Evolutionary conservation across 2,329 filamentous ascomycete genomes (phyloP).

Genomic region (Colletotrichum sp.): DNA sequence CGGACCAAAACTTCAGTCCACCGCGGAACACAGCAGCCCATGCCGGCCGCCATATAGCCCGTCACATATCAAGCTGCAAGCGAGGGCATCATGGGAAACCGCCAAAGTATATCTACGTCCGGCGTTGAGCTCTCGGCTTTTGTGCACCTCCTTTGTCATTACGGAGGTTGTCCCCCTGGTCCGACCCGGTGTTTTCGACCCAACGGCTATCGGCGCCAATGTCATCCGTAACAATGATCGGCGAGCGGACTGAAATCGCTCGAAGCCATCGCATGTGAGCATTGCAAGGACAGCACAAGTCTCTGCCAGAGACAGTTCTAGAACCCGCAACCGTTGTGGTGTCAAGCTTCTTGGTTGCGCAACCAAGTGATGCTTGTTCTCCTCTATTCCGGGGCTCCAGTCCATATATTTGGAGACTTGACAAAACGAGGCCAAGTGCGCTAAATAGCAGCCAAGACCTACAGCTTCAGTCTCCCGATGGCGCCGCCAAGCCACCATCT

Average conservation of each 20-base stretch:
- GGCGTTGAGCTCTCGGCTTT: background rate
- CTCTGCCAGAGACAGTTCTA: background rate
- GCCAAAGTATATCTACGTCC: background rate
- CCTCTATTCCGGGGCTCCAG: background rate
- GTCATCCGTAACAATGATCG: background rate
- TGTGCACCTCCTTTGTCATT: background rate
- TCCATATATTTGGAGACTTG: background rate
- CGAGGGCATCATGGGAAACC: background rate
- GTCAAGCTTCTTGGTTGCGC: background rate
- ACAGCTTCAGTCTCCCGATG: background rate
- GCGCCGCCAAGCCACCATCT: background rate
- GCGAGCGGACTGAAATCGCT: background rate
- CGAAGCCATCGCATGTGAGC: background rate
- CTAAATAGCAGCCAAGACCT: background rate
- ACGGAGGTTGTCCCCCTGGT: background rate
- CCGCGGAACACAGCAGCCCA: background rate
- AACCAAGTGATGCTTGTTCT: background rate
- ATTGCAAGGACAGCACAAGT: background rate
- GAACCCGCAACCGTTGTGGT: background rate
- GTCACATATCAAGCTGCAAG: background rate
- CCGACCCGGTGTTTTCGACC: background rate
- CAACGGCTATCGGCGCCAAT: background rate
- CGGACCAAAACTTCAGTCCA: background rate
- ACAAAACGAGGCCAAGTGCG: constrained; percentile 6
- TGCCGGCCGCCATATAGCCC: background rate